These are phyloP conservation scores for Pestalotiopsis sp. DNA, from an alignment of 2,329 filamentous ascomycete genomes.

Conservation along the genomic window DNA sequence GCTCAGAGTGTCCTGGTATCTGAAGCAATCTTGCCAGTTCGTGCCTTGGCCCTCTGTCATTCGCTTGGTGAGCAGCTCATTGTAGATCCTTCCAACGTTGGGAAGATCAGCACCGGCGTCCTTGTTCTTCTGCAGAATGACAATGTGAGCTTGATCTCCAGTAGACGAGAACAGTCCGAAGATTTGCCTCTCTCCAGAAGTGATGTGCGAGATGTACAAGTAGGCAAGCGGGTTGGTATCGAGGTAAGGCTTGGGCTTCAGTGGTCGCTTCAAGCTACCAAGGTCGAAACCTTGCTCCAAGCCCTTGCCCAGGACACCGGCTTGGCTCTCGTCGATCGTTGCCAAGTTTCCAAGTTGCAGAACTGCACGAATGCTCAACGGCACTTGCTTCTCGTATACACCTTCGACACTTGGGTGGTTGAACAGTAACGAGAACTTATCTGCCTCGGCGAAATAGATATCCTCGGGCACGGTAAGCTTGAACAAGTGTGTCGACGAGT, in stretches of 20 bases:
- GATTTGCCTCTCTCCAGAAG: slow-evolving; percentile 86
- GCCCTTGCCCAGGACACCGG: slow-evolving; percentile 88
- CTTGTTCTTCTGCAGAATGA: slow-evolving; percentile 82
- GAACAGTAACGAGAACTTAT: slow-evolving; percentile 81
- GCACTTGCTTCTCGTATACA: slow-evolving; percentile 93
- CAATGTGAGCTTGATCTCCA: slow-evolving; percentile 77
- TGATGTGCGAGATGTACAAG: slow-evolving; percentile 90
- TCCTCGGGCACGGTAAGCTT: slow-evolving; percentile 90
- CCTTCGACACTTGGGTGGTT: slow-evolving; percentile 95
- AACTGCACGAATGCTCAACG: slow-evolving; percentile 82
- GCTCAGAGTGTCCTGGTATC: slow-evolving; percentile 82
- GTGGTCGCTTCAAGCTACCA: slow-evolving; percentile 67
- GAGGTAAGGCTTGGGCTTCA: slow-evolving; percentile 71
- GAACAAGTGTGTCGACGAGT: slow-evolving; percentile 91
- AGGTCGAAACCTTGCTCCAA: slow-evolving; percentile 94
- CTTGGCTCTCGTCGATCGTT: slow-evolving; percentile 88
- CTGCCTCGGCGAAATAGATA: slow-evolving; percentile 79
- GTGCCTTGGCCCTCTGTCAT: slow-evolving; percentile 67
- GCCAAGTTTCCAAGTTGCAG: slow-evolving; percentile 89
- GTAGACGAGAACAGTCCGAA: slow-evolving; percentile 91
- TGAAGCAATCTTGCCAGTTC: slow-evolving; percentile 78
- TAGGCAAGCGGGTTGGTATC: slow-evolving; percentile 75
- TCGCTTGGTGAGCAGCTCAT: slow-evolving; percentile 70
- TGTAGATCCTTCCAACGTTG: slow-evolving; percentile 87
- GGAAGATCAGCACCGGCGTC: slow-evolving; percentile 82